Percentiles rank a stretch among this genome's conserved stretches.
Conservation (phyloP, 768 basidiomycete genomes). For the Rhodosporidiobolus sp. region DNA sequence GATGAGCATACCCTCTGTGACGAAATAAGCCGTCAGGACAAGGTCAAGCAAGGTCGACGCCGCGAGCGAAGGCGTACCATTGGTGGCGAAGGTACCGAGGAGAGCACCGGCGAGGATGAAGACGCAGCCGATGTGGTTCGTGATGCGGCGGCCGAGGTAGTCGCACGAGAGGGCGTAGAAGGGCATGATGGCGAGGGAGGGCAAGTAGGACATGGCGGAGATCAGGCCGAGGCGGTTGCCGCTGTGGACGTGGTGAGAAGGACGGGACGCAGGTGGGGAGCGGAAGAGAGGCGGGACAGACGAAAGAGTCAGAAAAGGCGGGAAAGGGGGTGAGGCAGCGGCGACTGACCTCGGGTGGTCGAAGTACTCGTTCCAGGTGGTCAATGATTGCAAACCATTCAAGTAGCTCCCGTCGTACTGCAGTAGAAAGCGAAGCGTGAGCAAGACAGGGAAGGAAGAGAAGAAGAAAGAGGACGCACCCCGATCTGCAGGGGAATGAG, state of each 20-base stretch:
- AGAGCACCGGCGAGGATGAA: conserved; percentile 7
- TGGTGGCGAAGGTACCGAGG: conserved; percentile 16
- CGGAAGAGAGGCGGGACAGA: background rate
- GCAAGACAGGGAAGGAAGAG: too few species aligned
- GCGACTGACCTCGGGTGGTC: conserved; percentile 17
- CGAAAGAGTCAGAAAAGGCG: too few species aligned
- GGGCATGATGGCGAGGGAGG: conserved; percentile 12
- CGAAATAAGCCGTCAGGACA: too few species aligned
- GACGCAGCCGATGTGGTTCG: conserved; percentile 4
- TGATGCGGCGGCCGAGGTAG: conserved; percentile 6
- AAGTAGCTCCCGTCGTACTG: conserved; percentile 29
- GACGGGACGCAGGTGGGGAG: too few species aligned
- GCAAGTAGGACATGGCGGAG: conserved; percentile 31
- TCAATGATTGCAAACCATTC: conserved; percentile 40
- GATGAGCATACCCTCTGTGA: conserved; percentile 31
- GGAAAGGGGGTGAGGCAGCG: too few species aligned
- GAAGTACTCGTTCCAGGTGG: conserved; percentile 40
- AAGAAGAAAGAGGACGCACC: too few species aligned
- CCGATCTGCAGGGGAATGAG: too few species aligned
- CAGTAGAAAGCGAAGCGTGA: too few species aligned
- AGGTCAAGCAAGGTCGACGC: too few species aligned
- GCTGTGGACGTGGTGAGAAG: too few species aligned
- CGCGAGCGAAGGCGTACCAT: too few species aligned
- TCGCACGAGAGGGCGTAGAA: conserved; percentile 13
- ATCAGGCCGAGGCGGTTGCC: conserved; percentile 37